Conservation (phyloP, 2,329 filamentous ascomycete species). For the Botrytis fabae region DNA sequence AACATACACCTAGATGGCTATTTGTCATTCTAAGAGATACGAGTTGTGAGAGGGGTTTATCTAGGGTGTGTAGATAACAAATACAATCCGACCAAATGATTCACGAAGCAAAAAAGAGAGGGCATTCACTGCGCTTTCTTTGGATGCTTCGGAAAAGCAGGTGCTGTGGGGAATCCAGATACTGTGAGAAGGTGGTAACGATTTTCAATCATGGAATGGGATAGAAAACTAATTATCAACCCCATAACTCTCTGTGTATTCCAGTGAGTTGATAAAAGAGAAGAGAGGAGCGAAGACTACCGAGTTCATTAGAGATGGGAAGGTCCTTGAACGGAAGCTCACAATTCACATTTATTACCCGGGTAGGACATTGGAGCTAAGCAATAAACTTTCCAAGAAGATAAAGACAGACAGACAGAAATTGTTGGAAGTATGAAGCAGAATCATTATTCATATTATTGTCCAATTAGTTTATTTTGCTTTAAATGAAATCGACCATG, state of each 20-base stretch:
- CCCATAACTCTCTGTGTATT: fast-evolving
- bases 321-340: not conserved
- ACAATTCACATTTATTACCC: not conserved
- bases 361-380: not conserved
- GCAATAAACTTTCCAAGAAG: not conserved
- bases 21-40: not conserved
- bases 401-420: not conserved
- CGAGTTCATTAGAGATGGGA: fast-evolving
- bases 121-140: not conserved
- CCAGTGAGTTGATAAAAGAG: not conserved
- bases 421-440: not conserved
- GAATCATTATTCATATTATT: too few species aligned
- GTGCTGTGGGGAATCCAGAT: not conserved
- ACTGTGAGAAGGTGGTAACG: not conserved
- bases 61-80: not conserved
- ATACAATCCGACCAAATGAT: not conserved
- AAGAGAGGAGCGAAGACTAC: not conserved
- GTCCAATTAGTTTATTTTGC: too few species aligned
- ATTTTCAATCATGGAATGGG: not conserved
- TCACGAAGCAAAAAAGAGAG: not conserved
- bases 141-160: not conserved
- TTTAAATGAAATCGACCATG: not conserved
- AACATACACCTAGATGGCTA: not conserved
- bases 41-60: not conserved
- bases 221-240: not conserved